Percentiles rank a stretch among this genome's conserved stretches.
Conservation (phyloP, 164 flowering plant species). For the Stephania cephalantha region DNA sequence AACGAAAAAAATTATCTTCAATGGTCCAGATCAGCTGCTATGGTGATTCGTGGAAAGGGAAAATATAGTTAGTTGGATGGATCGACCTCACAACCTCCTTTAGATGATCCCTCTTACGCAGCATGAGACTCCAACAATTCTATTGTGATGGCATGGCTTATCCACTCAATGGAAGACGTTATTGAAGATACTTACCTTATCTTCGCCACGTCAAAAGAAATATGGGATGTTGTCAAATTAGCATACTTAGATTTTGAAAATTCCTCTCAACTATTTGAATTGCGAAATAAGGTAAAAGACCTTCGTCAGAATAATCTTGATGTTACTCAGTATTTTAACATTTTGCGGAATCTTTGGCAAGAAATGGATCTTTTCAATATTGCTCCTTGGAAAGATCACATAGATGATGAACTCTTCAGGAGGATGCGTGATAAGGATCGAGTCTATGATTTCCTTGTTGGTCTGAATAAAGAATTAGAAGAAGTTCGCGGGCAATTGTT, state of each 20-base stretch:
- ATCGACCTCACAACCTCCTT: no score
- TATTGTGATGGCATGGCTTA: constrained; percentile 11
- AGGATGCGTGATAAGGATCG: neutral
- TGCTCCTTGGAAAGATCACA: neutral
- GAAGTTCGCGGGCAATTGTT: neutral
- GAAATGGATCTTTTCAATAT: neutral
- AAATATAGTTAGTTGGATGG: neutral
- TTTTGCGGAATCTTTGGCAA: neutral
- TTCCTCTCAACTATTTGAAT: neutral
- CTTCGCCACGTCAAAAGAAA: constrained; percentile 5
- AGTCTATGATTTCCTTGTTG: neutral
- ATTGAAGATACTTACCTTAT: constrained; percentile 1
- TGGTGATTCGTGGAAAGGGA: neutral
- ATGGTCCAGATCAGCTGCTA: neutral
- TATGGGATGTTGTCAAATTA: neutral
- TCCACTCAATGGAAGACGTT: constrained; percentile 12
- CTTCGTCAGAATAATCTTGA: neutral
- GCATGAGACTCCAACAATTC: constrained; percentile 2
- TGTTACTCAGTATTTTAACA: neutral
- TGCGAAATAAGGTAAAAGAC: neutral
- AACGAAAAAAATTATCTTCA: neutral
- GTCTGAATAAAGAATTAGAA: neutral
- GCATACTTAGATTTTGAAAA: constrained; percentile 1
- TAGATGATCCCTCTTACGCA: neutral
- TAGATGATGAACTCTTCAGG: neutral